phyloP scores from a whole-genome alignment of 2,329 filamentous ascomycete species.

The Arachnopeziza araneosa region DNA sequence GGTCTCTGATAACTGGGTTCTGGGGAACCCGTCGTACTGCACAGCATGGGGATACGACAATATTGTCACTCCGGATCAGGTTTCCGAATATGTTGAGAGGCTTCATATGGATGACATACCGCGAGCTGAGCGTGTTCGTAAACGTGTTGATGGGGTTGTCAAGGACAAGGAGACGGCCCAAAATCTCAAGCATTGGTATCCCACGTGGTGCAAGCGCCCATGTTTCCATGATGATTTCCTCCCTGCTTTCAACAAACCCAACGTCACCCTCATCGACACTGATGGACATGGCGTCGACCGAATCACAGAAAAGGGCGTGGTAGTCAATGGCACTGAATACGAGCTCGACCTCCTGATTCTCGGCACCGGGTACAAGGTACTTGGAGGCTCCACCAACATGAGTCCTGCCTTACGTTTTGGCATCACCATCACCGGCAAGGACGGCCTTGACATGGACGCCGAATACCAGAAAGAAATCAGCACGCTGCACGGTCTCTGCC shows the following conservation, averaged over 20 bases:
- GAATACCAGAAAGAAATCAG: conserved; percentile 37
- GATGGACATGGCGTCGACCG: conserved; percentile 45
- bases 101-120: background rate
- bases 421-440: conserved; percentile 39
- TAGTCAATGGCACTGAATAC: conserved; percentile 43
- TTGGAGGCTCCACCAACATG: conserved; percentile 35
- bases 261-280: conserved; percentile 57
- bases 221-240: conserved; percentile 58
- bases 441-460: conserved; percentile 39
- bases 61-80: too few relatives aligned
- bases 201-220: conserved; percentile 57
- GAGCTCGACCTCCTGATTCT: conserved; percentile 41
- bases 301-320: conserved; percentile 41
- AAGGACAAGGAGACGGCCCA: conserved; percentile 45
- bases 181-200: conserved; percentile 52
- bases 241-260: conserved; percentile 49
- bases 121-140: conserved; percentile 39
- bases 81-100: too few relatives aligned
- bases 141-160: conserved; percentile 46
- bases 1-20: too few relatives aligned
- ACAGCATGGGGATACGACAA: too few relatives aligned
- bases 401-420: conserved; percentile 16
- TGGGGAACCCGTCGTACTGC: too few relatives aligned
- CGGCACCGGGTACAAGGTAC: too few relatives aligned
- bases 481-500: conserved; percentile 47